Evolutionary conservation across 2,329 filamentous ascomycete genomes (phyloP), one percentile per base, ranked within the genome.

Genomic region (Kalmusia sp.): DNA sequence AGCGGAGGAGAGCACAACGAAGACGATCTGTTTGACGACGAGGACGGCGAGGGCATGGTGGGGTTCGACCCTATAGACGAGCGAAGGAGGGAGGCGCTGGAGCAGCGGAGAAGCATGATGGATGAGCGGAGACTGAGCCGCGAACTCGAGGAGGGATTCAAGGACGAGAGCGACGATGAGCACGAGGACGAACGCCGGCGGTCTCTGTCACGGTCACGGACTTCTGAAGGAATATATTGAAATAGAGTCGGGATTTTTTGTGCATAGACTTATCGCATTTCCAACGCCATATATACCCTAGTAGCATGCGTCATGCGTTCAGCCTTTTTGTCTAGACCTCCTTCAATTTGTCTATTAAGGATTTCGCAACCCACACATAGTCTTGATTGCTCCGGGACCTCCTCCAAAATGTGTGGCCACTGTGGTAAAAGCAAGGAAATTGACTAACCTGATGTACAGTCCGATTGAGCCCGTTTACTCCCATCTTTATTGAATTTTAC

Each of bases 61-160:
- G 77, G 78, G 12, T 80, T 80, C 64, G 72, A 73, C 30, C 68
- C 69, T 4, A 64, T 74, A 28, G 69, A 73, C 24, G 64, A 70
- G 54, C 46, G 66, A 25, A 62, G 76, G 43, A 58, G 76, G 46
- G 75, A 74, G 61, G 70, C 72, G 6, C 65, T 76, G 35, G 75
- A 76, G 50, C 68, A 73, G 52, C 55, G 74, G 17, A 57, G 73
- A 41, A 73, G 74, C 75, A 39, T 62, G 48, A 59, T 72, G 33
- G 83, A 85, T 41, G 77, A 81, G 37, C 79, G 84, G 62, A 81
- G 92, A 57, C 67, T 96, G 56, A 93, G 91, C 71, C 81, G 91
- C 75, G 92, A 96, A 63, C 74, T 93, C 46, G 90, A 93, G 71
- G 83, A 88, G 65, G 88, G 87, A 0, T 91, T 91, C 68, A 84